Base-by-base conservation (phyloP, 345 rosid genomes). In the Orychophragmus violaceus region DNA sequence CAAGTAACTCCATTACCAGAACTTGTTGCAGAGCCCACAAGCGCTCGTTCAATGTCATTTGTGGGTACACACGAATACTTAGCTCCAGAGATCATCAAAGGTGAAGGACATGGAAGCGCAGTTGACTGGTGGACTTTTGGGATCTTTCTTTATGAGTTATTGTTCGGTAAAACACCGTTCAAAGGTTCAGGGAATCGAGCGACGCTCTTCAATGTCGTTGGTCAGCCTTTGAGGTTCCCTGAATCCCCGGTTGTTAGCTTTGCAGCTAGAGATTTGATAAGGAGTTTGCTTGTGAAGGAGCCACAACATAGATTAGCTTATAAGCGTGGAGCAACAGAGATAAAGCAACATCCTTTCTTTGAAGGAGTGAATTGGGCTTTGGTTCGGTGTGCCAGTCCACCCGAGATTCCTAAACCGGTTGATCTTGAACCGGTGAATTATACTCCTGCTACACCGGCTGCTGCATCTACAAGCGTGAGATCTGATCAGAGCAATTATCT, bases 81-180 rank as follows among this genome's bases (percentile, higher is more conserved):
- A 70, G 95, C 92, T n/a, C 96, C 96, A 3, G 92, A 88, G 76
- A 88, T 83, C 42, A 87, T 87, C 74, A 87, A 87, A 70, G 93
- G 91, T 28, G 95, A 87, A 80, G 91, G 91, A 51, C 96, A 85
- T 62, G 96, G 94, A 42, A 87, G 94, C 53, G 95, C 94, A 6
- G 94, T 89, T 46, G 91, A 87, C 64, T 89, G 96, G 95, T 90
- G 96, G 95, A 90, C 95, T 22, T 87, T 85, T 21, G 96, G 96
- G 51, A 89, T 85, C 61, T 87, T 90, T 73, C 78, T 87, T 5
- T 84, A 87, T 24, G 94, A 90, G 74, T 80, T 90, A 25, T 51
- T 90, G 78, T 84, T 83, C 6, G 96, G 96, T 62, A 89, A 85
- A 76, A 89, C 94, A 56, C 96, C 96, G 6, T 89, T 89, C 56